phyloP scores from a whole-genome alignment of 1,284 basidiomycete species.

The Ganoderma boninense region DNA sequence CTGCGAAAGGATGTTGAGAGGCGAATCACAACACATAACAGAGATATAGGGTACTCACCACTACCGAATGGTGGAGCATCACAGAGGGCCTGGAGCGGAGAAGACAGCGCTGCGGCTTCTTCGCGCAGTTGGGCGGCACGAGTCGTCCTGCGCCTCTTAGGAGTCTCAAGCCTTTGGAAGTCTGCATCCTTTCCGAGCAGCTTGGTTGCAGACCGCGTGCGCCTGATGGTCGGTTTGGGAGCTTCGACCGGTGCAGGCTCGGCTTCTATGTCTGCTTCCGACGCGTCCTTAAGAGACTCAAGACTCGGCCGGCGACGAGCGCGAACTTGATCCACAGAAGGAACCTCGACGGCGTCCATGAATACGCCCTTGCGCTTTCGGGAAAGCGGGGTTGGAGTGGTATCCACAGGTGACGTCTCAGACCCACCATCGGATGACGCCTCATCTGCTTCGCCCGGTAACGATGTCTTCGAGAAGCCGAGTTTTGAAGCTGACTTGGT shows the following conservation, averaged over 20 bases:
- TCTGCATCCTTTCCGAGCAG: conserved; percentile 25
- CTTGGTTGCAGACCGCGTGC: conserved; percentile 38
- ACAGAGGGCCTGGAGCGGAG: conserved; percentile 43
- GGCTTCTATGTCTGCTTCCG: not conserved
- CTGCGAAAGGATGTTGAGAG: conserved; percentile 34
- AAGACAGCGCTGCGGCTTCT: conserved; percentile 35
- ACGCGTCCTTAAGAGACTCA: not conserved
- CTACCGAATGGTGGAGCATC: conserved; percentile 49
- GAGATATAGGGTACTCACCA: conserved; percentile 46
- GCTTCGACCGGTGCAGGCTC: not conserved
- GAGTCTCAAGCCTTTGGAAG: conserved; percentile 30
- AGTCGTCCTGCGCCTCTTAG: conserved; percentile 32
- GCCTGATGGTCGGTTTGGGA: conserved; percentile 23
- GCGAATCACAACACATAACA: not conserved
- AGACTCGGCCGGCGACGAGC: not conserved
- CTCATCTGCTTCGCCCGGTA: conserved; percentile 9
- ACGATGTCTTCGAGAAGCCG: not conserved
- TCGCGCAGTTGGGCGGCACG: conserved; percentile 26
- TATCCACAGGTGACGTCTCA: not conserved
- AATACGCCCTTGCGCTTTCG: conserved; percentile 58
- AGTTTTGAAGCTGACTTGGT: not conserved
- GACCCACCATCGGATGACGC: conserved; percentile 9
- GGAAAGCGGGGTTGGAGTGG: conserved; percentile 24
- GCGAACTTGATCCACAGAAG: conserved; percentile 33
- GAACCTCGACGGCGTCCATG: conserved; percentile 65